Conservation (phyloP, 2,329 filamentous ascomycete genomes). For the Pseudogymnoascus pannorum region DNA sequence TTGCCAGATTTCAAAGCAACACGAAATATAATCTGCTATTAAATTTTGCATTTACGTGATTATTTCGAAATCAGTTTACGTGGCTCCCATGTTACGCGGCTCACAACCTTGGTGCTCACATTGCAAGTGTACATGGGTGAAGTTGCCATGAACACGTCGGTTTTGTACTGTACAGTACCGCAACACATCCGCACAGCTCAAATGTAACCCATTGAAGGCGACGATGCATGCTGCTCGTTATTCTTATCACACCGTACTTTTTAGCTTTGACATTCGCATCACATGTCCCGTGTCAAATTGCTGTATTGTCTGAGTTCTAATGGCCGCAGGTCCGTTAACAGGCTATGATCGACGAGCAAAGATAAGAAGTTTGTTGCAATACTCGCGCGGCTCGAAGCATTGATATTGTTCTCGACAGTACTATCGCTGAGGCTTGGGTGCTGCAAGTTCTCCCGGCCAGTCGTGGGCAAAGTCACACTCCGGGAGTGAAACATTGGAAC, state of each 20-base stretch:
- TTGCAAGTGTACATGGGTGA: neutral
- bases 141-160: neutral
- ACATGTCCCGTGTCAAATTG: neutral
- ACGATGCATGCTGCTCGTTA: neutral
- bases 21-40: neutral
- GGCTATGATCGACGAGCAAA: neutral
- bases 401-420: neutral
- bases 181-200: neutral
- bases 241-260: neutral
- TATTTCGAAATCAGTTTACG: neutral
- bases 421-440: neutral
- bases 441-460: neutral
- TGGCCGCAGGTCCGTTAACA: neutral
- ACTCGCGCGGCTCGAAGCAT: slow-evolving; percentile 2
- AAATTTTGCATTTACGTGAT: neutral
- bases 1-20: neutral
- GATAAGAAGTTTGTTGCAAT: neutral
- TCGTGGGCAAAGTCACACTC: neutral
- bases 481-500: slow-evolving; percentile 1
- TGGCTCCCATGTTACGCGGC: neutral
- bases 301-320: neutral
- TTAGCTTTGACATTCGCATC: neutral
- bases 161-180: neutral
- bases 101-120: neutral
- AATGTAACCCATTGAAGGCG: neutral